Conservation (phyloP, 2,329 filamentous ascomycete species). For the Beauveria sp. region DNA sequence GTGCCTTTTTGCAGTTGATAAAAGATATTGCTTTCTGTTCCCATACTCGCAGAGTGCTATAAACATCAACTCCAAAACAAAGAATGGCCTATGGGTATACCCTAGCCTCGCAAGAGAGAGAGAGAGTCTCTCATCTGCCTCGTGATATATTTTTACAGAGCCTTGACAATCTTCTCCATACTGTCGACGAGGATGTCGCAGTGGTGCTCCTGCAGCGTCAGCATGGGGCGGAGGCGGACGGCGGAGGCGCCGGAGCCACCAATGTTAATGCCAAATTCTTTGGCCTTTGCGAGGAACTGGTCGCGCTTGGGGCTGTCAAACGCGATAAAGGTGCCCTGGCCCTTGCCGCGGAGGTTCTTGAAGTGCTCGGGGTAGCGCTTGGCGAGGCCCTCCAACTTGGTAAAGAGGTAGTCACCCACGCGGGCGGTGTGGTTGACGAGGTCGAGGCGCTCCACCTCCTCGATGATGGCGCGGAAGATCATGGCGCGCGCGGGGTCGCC, state of each 20-base stretch:
- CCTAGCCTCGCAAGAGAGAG: not conserved
- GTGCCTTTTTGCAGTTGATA: not conserved
- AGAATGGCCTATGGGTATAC: not conserved
- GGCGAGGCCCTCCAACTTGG: slow-evolving; percentile 59
- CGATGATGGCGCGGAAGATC: slow-evolving; percentile 77
- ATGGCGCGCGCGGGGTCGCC: slow-evolving; percentile 80
- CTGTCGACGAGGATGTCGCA: slow-evolving; percentile 75
- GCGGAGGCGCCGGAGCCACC: slow-evolving; percentile 71
- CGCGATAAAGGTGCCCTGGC: slow-evolving; percentile 85
- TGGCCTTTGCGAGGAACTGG: slow-evolving; percentile 70
- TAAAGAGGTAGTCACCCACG: slow-evolving; percentile 73
- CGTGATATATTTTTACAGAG: slow-evolving; percentile 18
- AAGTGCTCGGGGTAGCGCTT: slow-evolving; percentile 69
- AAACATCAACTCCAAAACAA: not conserved
- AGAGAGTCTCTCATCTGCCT: not conserved
- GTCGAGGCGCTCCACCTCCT: slow-evolving; percentile 68
- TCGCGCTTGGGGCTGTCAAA: slow-evolving; percentile 80
- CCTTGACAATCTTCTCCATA: slow-evolving; percentile 64
- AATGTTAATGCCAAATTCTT: slow-evolving; percentile 77
- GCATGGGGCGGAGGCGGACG: slow-evolving; percentile 78
- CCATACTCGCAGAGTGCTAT: not conserved
- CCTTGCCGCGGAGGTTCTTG: slow-evolving; percentile 77
- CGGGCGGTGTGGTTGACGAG: slow-evolving; percentile 73
- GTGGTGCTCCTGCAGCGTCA: slow-evolving; percentile 87
- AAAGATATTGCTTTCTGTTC: not conserved